Base-by-base conservation (phyloP, 148 eudicot genomes). In the Diospyros kaki region DNA sequence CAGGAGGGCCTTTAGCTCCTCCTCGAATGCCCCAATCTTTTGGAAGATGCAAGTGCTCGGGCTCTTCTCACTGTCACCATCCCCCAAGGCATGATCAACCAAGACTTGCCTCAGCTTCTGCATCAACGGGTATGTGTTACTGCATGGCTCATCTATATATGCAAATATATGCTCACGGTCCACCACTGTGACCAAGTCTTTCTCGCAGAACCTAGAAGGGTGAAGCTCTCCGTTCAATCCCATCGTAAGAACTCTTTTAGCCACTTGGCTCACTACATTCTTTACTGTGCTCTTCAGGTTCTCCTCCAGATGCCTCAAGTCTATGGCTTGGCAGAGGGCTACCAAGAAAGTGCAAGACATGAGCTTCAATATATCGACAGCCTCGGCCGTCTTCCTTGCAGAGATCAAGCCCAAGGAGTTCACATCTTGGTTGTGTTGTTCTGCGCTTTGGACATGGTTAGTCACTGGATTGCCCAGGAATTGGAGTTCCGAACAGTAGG, bases 401-500 rank as follows among this genome's bases (percentile, higher is more conserved):
- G 80, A 77, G 69, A 77, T 77, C 45, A 77, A 45, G 2, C 80
- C 80, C 52, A 77, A 28, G 6, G 71, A 68, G 46, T 76, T 76
- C 18, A 76, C 83, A 62, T 81, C 83, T 54, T 81, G 83, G 62
- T 81, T 81, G 70, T 77, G 80, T 43, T 81, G 84, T 45, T 81
- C 84, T 0, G 84, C 84, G 58, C 80, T 76, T 42, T 81, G 80
- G n/a, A 81, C 84, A 18, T 81, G 84, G 61, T 68, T 72, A 13
- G 80, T 76, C 4, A 83, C 83, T 2, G 86, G 87, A 71, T 84
- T 84, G 2, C 78, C 87, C 0, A 84, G 62, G 18, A 77, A 84
- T 13, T 84, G 87, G 8, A 84, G 84, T 50, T 84, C 87, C 0
- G 87, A 84, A 41, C 87, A 84, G 45, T 81, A 84, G 5, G 87